A percentile compares a stretch with the other conserved stretches of the same genome.
phyloP scores from a whole-genome alignment of 1,139 yeast genomes.

The Hyphopichia khmerensis region DNA sequence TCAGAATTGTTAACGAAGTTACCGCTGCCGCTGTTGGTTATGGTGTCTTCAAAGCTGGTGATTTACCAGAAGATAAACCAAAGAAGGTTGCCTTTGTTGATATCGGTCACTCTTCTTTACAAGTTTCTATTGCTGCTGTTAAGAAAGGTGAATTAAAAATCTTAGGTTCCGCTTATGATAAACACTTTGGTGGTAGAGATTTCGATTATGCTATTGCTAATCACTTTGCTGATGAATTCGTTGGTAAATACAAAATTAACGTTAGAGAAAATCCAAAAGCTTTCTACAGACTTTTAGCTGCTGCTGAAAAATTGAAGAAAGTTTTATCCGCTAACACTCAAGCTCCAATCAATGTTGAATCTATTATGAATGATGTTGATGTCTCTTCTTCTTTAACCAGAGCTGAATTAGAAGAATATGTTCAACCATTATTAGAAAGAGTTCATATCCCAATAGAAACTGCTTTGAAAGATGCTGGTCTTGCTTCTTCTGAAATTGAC shows the following conservation, averaged over 20 bases:
- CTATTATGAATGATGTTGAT: conserved; percentile 96
- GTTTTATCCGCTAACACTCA: conserved; percentile 92
- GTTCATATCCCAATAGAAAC: conserved; percentile 73
- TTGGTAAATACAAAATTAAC: conserved; percentile 89
- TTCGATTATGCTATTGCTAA: conserved; percentile 91
- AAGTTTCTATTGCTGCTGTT: conserved; percentile 86
- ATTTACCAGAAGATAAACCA: conserved; percentile 89
- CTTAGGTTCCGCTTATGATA: conserved; percentile 88
- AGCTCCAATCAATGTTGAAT: conserved; percentile 95
- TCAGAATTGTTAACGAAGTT: conserved; percentile 93
- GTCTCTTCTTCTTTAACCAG: conserved; percentile 88
- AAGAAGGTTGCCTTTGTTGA: conserved; percentile 91
- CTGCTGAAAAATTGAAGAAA: conserved; percentile 93
- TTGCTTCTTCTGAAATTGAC: conserved; percentile 73
- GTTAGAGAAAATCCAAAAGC: conserved; percentile 91
- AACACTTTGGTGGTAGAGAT: conserved; percentile 98
- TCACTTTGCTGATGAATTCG: conserved; percentile 92
- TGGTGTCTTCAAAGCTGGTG: conserved; percentile 96
- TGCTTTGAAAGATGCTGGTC: conserved; percentile 80
- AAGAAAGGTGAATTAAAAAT: conserved; percentile 96
- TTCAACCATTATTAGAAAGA: conserved; percentile 76
- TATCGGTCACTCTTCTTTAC: conserved; percentile 95
- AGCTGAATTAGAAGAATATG: conserved; percentile 89
- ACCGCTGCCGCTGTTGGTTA: conserved; percentile 99
- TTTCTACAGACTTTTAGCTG: conserved; percentile 84